Evolutionary conservation across 441 rosid genomes (phyloP), one percentile per base, ranked within the genome.

Genomic region (Populus trichocarpa): DNA sequence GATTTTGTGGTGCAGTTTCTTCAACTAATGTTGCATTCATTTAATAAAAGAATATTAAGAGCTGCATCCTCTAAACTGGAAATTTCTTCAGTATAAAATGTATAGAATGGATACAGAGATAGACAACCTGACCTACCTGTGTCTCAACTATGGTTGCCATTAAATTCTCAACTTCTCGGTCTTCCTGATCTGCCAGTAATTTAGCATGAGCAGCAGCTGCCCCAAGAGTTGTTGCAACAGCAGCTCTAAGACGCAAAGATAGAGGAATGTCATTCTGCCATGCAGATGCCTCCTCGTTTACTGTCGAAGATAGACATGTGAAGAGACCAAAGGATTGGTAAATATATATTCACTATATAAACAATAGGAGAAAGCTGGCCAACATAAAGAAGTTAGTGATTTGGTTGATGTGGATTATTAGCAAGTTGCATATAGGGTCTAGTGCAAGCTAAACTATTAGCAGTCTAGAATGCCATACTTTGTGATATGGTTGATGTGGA

Each of bases 131-230:
- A 79, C 83, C 69, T 76, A 92, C 98, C 93, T 94, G 98, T 46
- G 96, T 81, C 57, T 92, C 93, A 71, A 91, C 78, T 79, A 96
- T 76, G 26, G 76, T 86, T 28, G 96, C 91, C 74, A 84, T 86
- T 81, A 92, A 77, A 63, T 84, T 83, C 78, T 90, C 92, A 79
- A 89, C 90, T 81, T 94, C 96, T 80, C 81, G 82, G 69, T 90
- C 97, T 87, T 96, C 99, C 80, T 90, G 92, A 78, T 84, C 92
- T 23, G 91, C 99, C 90, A 94, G 85, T 75, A 89, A 64, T 82
- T 92, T 96, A 16, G 97, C 97, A 69, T 82, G 89, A 83, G 95
- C 93, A 76, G 96, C 94, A 66, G 89, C 92, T 5, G 93, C 88
- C 82, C 97, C 98, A 40, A 92, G 89, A 72, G 95, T 92, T 36